These are phyloP conservation scores for Eucalyptus decipiens DNA, from an alignment of 345 rosid species.

Conservation along the genomic window DNA sequence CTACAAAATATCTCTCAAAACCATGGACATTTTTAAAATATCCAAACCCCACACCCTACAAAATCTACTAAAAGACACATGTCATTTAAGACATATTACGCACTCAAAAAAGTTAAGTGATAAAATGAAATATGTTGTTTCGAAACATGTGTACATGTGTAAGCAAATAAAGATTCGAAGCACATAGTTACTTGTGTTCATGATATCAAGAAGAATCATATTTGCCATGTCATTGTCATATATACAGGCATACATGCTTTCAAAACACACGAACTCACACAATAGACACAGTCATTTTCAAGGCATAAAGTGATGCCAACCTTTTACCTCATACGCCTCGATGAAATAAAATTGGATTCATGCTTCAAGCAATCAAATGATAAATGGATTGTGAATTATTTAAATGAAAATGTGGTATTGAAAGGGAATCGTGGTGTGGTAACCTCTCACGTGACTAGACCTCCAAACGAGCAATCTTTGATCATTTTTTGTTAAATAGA, in stretches of 20 bases:
- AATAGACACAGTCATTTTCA: background rate
- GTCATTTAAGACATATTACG: background rate
- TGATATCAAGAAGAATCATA: background rate
- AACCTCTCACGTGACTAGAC: fast-evolving
- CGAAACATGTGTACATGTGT: background rate
- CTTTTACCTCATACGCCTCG: background rate
- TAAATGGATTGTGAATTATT: no score
- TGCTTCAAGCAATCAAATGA: background rate
- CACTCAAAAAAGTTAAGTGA: fast-evolving
- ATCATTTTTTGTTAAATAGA: no score
- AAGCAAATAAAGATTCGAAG: background rate
- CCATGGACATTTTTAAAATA: no score
- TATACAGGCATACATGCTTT: background rate
- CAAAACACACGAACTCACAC: background rate
- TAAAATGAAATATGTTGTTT: no score
- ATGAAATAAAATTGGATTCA: background rate
- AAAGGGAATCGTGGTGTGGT: background rate
- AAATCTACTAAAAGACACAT: no score
- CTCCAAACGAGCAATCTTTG: background rate
- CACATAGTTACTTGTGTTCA: background rate
- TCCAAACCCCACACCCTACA: background rate
- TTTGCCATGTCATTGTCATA: background rate
- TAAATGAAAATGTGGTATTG: background rate
- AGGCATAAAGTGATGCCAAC: background rate
- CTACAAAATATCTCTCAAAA: background rate